Percentiles rank a stretch among this genome's conserved stretches.
Evolutionary conservation across 2,329 filamentous ascomycete species (phyloP).

Genomic region (Hymenoscyphus repandus): DNA sequence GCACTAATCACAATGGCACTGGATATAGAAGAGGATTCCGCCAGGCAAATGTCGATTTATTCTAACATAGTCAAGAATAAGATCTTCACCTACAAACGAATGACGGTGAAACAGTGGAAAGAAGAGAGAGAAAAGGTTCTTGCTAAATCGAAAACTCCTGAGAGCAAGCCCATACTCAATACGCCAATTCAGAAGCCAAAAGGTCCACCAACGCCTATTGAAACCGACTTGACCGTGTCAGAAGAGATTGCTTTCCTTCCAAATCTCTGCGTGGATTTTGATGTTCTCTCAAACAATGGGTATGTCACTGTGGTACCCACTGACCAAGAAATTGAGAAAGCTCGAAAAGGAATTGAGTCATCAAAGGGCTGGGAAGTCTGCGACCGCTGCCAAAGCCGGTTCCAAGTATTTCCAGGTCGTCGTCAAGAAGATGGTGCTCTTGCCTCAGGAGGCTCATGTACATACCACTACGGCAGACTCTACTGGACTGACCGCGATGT

Average conservation of each 20-base stretch:
- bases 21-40: slow-evolving; percentile 74
- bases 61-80: slow-evolving; percentile 77
- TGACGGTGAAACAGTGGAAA: slow-evolving; percentile 68
- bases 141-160: slow-evolving; percentile 27
- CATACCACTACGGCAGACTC: slow-evolving; percentile 71
- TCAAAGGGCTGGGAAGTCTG: slow-evolving; percentile 80
- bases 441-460: slow-evolving; percentile 71
- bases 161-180: slow-evolving; percentile 31
- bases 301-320: slow-evolving; percentile 70
- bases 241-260: slow-evolving; percentile 65
- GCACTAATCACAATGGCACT: slow-evolving; percentile 63
- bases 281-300: slow-evolving; percentile 59
- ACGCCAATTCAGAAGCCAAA: slow-evolving; percentile 28
- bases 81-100: slow-evolving; percentile 70
- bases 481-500: slow-evolving; percentile 48
- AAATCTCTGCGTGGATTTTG: slow-evolving; percentile 58
- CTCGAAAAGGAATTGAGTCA: slow-evolving; percentile 58
- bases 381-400: slow-evolving; percentile 78
- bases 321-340: slow-evolving; percentile 58
- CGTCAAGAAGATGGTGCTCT: slow-evolving; percentile 71
- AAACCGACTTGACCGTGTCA: slow-evolving; percentile 61
- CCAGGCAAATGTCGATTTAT: slow-evolving; percentile 69
- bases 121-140: slow-evolving; percentile 50
- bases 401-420: slow-evolving; percentile 87
- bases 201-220: slow-evolving; percentile 46